Conservation (phyloP, 73 alveolate species). For the Paramecium biaurelia region DNA sequence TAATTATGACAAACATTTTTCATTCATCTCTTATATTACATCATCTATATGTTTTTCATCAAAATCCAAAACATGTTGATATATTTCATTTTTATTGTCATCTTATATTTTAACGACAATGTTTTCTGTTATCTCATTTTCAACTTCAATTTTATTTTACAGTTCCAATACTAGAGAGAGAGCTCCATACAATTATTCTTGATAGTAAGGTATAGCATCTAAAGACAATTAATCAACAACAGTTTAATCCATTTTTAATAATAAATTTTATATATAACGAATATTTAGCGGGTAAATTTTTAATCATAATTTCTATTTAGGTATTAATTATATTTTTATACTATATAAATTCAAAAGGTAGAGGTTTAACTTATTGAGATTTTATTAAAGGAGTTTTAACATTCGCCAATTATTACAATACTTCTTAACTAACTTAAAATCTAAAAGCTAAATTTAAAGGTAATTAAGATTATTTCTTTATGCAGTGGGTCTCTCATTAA, state of each 20-base stretch:
- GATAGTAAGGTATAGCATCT: not conserved
- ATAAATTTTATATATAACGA: slow-evolving; percentile 16
- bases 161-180: not conserved
- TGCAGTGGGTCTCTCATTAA: slow-evolving; percentile 94
- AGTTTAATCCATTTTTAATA: slow-evolving; percentile 19
- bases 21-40: slow-evolving; percentile 9
- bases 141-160: not conserved
- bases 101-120: slow-evolving; percentile 1
- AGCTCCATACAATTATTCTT: slow-evolving; percentile 5
- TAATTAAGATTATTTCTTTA: slow-evolving; percentile 2
- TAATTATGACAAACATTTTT: not conserved
- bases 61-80: not conserved
- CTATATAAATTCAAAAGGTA: slow-evolving; percentile 14
- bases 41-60: not conserved
- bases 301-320: slow-evolving; percentile 19
- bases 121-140: not conserved
- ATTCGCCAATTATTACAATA: not conserved
- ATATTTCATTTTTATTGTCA: not conserved
- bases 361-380: not conserved
- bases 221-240: slow-evolving; percentile 17
- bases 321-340: too few species aligned
- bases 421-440: not conserved
- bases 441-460: not conserved
- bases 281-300: slow-evolving; percentile 3
- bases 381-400: not conserved